Evolutionary conservation across 1,139 yeast species (phyloP).

Genomic region (Barnettozyma hawaiiensis): DNA sequence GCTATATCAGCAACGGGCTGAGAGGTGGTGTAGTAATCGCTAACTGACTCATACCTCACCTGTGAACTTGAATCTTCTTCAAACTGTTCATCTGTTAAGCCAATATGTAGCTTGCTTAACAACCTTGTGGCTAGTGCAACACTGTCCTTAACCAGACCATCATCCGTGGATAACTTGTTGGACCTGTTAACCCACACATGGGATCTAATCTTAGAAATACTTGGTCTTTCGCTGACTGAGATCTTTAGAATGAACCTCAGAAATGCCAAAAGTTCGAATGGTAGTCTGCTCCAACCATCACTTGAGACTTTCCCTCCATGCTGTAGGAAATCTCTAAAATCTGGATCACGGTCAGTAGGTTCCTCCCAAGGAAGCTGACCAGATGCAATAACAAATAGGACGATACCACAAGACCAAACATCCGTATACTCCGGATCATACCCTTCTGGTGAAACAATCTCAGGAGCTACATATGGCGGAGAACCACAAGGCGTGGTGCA

Average conservation of each 20-base stretch:
- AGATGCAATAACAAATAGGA: conserved; percentile 50
- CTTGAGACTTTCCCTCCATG: conserved; percentile 39
- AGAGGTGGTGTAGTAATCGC: conserved; percentile 19
- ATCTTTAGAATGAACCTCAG: conserved; percentile 45
- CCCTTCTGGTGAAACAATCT: conserved; percentile 39
- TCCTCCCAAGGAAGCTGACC: conserved; percentile 68
- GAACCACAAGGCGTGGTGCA: conserved; percentile 59
- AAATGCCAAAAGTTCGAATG: conserved; percentile 43
- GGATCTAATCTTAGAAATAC: conserved; percentile 34
- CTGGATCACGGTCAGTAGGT: conserved; percentile 45
- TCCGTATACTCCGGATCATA: conserved; percentile 52
- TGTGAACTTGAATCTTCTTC: conserved; percentile 14
- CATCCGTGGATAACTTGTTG: conserved; percentile 36
- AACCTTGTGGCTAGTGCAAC: conserved; percentile 37
- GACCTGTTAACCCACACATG: conserved; percentile 49
- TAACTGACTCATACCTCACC: conserved; percentile 15
- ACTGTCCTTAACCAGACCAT: conserved; percentile 48
- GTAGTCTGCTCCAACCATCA: conserved; percentile 49
- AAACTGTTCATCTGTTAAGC: conserved; percentile 37
- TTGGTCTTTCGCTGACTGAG: conserved; percentile 38
- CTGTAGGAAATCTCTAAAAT: conserved; percentile 37
- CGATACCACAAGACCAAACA: conserved; percentile 62
- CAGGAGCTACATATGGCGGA: conserved; percentile 73
- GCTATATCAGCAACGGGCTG: conserved; percentile 34
- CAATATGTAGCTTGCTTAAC: conserved; percentile 41